phyloP scores from a whole-genome alignment of 306 rosid species.

The Prunus fruticosa region DNA sequence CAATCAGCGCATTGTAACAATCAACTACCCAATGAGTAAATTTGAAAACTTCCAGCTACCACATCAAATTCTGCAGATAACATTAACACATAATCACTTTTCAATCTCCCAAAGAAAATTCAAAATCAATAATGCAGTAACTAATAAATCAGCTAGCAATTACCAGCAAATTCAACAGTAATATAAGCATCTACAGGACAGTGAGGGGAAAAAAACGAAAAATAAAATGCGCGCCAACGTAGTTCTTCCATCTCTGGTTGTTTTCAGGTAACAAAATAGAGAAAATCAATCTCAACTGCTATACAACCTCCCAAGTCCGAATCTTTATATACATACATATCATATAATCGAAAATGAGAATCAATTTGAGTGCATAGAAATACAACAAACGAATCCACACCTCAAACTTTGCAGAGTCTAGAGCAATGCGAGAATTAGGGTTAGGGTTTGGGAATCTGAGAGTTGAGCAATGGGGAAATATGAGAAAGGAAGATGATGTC shows the following conservation, averaged over 20 bases:
- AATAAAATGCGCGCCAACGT: no score
- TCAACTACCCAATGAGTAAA: conserved; percentile 17
- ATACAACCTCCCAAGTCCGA: neutral
- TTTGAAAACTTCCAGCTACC: conserved; percentile 14
- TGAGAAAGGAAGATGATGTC: neutral
- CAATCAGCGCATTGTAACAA: conserved; percentile 46
- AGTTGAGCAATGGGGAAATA: neutral
- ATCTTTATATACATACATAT: neutral
- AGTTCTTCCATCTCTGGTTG: no score
- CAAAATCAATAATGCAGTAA: neutral
- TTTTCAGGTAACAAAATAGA: no score
- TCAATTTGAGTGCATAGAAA: neutral
- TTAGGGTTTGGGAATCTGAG: conserved; percentile 10
- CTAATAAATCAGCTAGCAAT: neutral
- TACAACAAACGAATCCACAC: neutral
- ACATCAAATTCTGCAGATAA: conserved; percentile 18
- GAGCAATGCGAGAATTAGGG: conserved; percentile 10
- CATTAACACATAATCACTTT: neutral
- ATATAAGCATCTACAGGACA: neutral
- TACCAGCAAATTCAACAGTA: neutral
- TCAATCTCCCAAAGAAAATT: neutral
- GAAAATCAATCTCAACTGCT: neutral
- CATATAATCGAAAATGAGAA: neutral
- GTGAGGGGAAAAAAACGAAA: neutral
- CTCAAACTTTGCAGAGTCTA: neutral